Evolutionary conservation across 345 rosid genomes (phyloP), one percentile per base, ranked within the genome.

Genomic region (Citrus trifoliata): DNA sequence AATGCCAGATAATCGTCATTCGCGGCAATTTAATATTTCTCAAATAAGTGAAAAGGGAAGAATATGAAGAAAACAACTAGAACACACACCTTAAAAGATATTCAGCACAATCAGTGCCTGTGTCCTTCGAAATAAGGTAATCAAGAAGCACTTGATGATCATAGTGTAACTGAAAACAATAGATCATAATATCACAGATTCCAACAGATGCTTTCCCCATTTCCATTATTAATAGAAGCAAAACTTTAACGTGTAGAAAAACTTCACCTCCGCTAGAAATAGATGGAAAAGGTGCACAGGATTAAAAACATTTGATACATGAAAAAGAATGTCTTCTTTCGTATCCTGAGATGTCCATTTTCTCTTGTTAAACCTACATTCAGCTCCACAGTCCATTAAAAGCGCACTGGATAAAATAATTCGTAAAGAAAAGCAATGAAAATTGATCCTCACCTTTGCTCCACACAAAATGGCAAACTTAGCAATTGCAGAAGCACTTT

Each of bases 131-230:
- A 80, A 92, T 91, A 74, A 92, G 97, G 88, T 90, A 93, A 88
- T 95, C 96, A 70, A 95, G 97, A 83, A 95, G 93, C 80, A 92
- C 95, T 84, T 92, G 92, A 84, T 95, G 97, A 83, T 92, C 98
- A 82, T 90, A 95, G 77, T 87, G 93, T 82, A 95, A 79, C 98
- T 95, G 88, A 76, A 80, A 12, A 22, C 19, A 82, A 46, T 68
- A 73, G 65, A 71, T 71, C 61, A 53, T 48, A 62, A 70, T 53
- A 30, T 79, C 70, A 74, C 59, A 6, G 40, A 73, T 33, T 6
- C 35, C 40, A 40, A 21, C 42, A 40, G 24, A 48, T 76, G 37
- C 70, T 63, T 62, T 33, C 46, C 14, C 32, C 22, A 56, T 72
- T 56, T 56, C 13, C 18, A 33, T 19, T 7, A 76, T 53, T 38